Base-by-base conservation (phyloP, 805 yeast species). In the Starmerella etchellsii region DNA sequence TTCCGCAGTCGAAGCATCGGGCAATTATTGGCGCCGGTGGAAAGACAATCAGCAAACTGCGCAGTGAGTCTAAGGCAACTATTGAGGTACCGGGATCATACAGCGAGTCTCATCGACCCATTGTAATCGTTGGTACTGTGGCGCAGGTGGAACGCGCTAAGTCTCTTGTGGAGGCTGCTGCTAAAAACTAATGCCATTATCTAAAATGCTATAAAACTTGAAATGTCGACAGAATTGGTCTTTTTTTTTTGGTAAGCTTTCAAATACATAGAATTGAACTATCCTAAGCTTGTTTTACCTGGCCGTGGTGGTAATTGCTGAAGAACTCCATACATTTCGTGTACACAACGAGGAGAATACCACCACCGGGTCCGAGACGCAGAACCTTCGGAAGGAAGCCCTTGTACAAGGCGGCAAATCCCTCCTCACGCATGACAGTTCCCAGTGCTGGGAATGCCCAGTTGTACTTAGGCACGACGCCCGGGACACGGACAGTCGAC, bases 311-410 rank as follows among this genome's bases (percentile, higher is more conserved):
- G 37, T 47, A 47, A 13, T 4, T 33, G 28, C 61, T 54, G 71
- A 91, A 91, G 68, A 84, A 83, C 60, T 87, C 95, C 93, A 87
- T 85, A 49, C 87, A 76, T 20, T 84, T 70, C 33, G 95, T 84
- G 71, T 85, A 91, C n/a, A 91, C 98, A 36, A 91, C 97, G 60
- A 91, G 71, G 57, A 91, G 68, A 52, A 91, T 85, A 69, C 99
- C 99, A 62, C 99, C 99, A 58, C 99, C 99, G 46, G 99, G 98
- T 36, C 97, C 98, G 52, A 91, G 71, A 73, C 99, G 78, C 58
- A 91, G 70, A 11, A 91, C 96, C 70, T 91, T 91, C 52, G 99
- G 99, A 49, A 87, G 60, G 73, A 91, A 88, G 31, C 98, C 98
- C 67, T 87, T 88, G 65, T 87, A 88, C 44, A 91, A 71, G 7